Conservation (phyloP, 2,329 filamentous ascomycete species). For the Juglanconis sp. region DNA sequence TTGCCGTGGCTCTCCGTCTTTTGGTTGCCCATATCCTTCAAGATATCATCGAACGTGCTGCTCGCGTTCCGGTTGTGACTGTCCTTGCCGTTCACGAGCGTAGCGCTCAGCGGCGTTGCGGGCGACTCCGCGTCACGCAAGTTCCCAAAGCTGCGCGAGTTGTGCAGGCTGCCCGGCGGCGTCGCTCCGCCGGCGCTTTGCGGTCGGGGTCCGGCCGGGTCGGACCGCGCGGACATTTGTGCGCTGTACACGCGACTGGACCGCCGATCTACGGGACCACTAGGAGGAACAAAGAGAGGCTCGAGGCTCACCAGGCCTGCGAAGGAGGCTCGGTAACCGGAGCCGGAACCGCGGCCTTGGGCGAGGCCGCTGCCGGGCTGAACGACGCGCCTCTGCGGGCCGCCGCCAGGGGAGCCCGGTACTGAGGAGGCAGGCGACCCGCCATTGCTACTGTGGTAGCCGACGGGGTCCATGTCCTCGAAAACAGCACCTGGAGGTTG, state of each 20-base stretch:
- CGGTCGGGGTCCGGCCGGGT: slow-evolving; percentile 2
- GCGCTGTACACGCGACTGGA: slow-evolving; percentile 18
- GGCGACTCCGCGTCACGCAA: slow-evolving; percentile 13
- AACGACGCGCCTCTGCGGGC: slow-evolving; percentile 12
- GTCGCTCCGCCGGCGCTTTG: not conserved
- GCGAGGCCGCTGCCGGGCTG: slow-evolving; percentile 14
- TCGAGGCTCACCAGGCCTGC: slow-evolving; percentile 30
- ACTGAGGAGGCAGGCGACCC: slow-evolving; percentile 20
- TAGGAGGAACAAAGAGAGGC: slow-evolving; percentile 25
- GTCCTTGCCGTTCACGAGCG: slow-evolving; percentile 15
- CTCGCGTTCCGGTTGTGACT: slow-evolving; percentile 5
- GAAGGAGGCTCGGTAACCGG: slow-evolving; percentile 32
- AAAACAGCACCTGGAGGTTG: slow-evolving; percentile 27
- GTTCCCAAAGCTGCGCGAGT: slow-evolving; percentile 23
- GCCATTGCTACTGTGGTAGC: slow-evolving; percentile 17
- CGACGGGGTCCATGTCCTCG: slow-evolving; percentile 26
- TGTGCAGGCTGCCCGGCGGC: slow-evolving; percentile 11
- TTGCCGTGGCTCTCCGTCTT: slow-evolving; percentile 9
- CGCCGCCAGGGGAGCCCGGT: slow-evolving; percentile 9
- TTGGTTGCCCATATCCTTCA: slow-evolving; percentile 32
- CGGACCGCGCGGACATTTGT: slow-evolving; percentile 13
- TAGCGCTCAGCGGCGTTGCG: slow-evolving; percentile 14
- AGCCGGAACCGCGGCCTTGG: slow-evolving; percentile 19
- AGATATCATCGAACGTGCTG: slow-evolving; percentile 35
- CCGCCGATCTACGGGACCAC: slow-evolving; percentile 10